A percentile compares a stretch with the other conserved stretches of the same genome.
Evolutionary conservation across 2,329 filamentous ascomycete species (phyloP).

Genomic region (Elsinoe ampelina): DNA sequence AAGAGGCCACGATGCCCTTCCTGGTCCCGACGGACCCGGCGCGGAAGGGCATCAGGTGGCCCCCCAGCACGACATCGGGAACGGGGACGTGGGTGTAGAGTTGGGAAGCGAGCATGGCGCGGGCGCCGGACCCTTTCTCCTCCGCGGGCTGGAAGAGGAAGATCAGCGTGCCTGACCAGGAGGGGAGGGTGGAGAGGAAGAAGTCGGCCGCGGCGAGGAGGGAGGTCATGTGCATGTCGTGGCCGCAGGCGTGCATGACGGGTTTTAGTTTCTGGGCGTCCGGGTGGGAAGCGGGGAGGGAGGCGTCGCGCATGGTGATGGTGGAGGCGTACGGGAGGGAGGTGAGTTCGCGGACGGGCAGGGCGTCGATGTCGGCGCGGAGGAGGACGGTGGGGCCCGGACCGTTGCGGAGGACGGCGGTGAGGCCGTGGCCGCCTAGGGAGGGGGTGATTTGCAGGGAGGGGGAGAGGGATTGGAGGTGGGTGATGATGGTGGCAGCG

Average conservation of each 20-base stretch:
- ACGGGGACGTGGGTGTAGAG: conserved; percentile 45
- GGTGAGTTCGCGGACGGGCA: conserved; percentile 50
- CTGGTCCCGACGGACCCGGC: conserved; percentile 34
- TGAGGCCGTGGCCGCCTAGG: conserved; percentile 52
- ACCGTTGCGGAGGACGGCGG: conserved; percentile 48
- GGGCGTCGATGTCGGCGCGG: conserved; percentile 53
- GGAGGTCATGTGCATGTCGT: conserved; percentile 55
- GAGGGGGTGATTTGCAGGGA: conserved; percentile 38
- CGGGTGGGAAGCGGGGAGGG: conserved; percentile 8
- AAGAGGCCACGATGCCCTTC: conserved; percentile 33
- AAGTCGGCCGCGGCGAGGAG: conserved; percentile 48
- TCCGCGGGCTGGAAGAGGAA: conserved; percentile 60
- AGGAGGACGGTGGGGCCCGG: conserved; percentile 47
- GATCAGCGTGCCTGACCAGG: conserved; percentile 55
- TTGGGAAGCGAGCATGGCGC: conserved; percentile 53
- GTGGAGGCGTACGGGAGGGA: conserved; percentile 48
- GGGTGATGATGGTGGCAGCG: conserved; percentile 36
- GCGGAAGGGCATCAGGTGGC: conserved; percentile 45
- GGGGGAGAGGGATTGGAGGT: conserved; percentile 29
- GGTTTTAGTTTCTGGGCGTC: conserved; percentile 41
- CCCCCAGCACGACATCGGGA: conserved; percentile 49
- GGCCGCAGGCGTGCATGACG: conserved; percentile 61
- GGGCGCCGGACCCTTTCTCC: conserved; percentile 54
- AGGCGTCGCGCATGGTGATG: conserved; percentile 32
- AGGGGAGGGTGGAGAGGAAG: conserved; percentile 35